Conservation (phyloP, 2,329 filamentous ascomycete genomes). For the Venturia nashicola region DNA sequence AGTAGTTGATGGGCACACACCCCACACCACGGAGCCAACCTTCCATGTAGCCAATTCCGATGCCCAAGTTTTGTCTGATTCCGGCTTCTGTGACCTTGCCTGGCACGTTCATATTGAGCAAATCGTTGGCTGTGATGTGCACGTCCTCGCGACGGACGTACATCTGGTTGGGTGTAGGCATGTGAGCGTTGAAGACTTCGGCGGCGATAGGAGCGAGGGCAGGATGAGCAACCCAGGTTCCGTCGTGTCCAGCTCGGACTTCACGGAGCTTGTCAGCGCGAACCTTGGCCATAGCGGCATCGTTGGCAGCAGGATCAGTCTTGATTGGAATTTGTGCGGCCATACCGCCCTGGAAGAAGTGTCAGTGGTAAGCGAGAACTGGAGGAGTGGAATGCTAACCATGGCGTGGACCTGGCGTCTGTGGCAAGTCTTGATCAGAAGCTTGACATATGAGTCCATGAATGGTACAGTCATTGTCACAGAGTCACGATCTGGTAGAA, state of each 20-base stretch:
- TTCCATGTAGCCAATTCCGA: slow-evolving; percentile 96
- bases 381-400: slow-evolving; percentile 30
- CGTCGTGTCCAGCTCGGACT: slow-evolving; percentile 88
- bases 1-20: slow-evolving; percentile 93
- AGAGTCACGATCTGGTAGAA: slow-evolving; percentile 78
- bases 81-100: slow-evolving; percentile 86
- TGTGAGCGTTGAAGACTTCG: slow-evolving; percentile 94
- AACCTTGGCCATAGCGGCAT: slow-evolving; percentile 85
- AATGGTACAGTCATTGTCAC: slow-evolving; percentile 98
- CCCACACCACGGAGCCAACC: slow-evolving; percentile 91
- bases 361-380: slow-evolving; percentile 19
- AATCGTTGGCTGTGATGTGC: slow-evolving; percentile 70
- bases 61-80: slow-evolving; percentile 95
- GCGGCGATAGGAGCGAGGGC: slow-evolving; percentile 77
- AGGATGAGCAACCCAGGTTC: slow-evolving; percentile 95
- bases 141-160: slow-evolving; percentile 86
- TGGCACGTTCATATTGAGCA: slow-evolving; percentile 96
- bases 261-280: slow-evolving; percentile 94
- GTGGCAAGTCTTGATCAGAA: slow-evolving; percentile 97
- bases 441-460: slow-evolving; percentile 94
- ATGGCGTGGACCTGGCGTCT: slow-evolving; percentile 95
- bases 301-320: slow-evolving; percentile 80
- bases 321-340: slow-evolving; percentile 98
- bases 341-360: slow-evolving; percentile 56
- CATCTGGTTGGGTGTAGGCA: slow-evolving; percentile 97